Evolutionary conservation across 805 yeast species (phyloP), one percentile per base, ranked within the genome.

Genomic region (Candida qinlingensis): DNA sequence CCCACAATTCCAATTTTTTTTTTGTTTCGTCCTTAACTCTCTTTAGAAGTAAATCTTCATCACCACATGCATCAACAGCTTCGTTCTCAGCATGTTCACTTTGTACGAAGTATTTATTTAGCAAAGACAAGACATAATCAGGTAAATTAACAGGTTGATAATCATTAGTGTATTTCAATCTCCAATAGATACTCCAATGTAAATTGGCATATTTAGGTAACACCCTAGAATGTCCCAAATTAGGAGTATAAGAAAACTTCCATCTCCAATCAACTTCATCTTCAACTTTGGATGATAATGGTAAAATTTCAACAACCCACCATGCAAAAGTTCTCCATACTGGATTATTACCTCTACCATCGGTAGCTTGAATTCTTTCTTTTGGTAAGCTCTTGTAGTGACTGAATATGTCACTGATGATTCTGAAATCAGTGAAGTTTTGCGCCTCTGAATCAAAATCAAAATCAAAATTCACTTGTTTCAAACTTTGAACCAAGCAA

Each of bases 171-270:
- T 65, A 71, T 50, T 72, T 77, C 46, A 76, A 56, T 53, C 84
- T 67, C 79, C 83, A 82, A 51, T 68, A 70, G 1, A 81, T 73
- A 41, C 87, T 80, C 87, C 88, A 83, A 61, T 83, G 88, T 34
- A 81, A 51, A 11, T 61, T 63, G 9, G 76, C 73, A 49, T 70
- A 62, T 2, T 52, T 50, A 1, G 87, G 86, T 4, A 83, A 64
- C 39, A 66, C 66, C 50, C 88, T 67, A 5, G 60, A 48, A 11
- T 77, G 66, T 2, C 88, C 88, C 4, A 80, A 55, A 57, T 83
- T 82, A 1, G 88, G 88, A 11, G 65, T 57, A 55, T 71, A 77
- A 5, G 66, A 62, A 42, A 72, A 68, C 48, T 63, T 66, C 85
- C 86, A 81, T 54, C 70, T 67, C 3, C 80, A 80, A 4, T 67